Percentiles rank a stretch among this genome's conserved stretches.
Conservation (phyloP, 441 rosid genomes). For the Codiaeum variegatum region DNA sequence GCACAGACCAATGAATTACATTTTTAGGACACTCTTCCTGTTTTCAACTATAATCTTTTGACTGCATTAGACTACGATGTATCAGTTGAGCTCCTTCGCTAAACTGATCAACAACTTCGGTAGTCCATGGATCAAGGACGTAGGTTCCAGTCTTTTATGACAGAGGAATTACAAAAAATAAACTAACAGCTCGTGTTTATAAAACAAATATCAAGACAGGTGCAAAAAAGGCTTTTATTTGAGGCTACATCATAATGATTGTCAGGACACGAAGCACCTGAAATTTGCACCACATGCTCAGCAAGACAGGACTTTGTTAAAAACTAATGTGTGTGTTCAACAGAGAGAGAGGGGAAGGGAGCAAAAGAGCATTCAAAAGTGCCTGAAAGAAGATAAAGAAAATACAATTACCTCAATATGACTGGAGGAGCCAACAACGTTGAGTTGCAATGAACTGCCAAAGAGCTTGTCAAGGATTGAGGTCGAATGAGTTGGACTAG, state of each 20-base stretch:
- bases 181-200: not conserved
- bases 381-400: not conserved
- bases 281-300: not conserved
- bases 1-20: not conserved
- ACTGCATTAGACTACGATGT: not conserved
- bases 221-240: not conserved
- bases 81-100: not conserved
- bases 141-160: not conserved
- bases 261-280: not conserved
- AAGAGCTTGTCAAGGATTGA: conserved; percentile 83
- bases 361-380: not conserved
- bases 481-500: conserved; percentile 39
- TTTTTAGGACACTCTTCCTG: not conserved
- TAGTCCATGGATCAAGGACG: not conserved
- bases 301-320: not conserved
- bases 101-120: not conserved
- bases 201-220: not conserved
- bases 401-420: conserved; percentile 50
- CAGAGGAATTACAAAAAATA: not conserved
- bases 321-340: not conserved
- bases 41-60: not conserved
- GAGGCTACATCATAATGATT: not conserved
- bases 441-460: conserved; percentile 51
- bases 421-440: conserved; percentile 42
- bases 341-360: not conserved